Percentiles rank a stretch among this genome's conserved stretches.
phyloP scores from a whole-genome alignment of 2,329 filamentous ascomycete genomes.

The Lojkania enalia region DNA sequence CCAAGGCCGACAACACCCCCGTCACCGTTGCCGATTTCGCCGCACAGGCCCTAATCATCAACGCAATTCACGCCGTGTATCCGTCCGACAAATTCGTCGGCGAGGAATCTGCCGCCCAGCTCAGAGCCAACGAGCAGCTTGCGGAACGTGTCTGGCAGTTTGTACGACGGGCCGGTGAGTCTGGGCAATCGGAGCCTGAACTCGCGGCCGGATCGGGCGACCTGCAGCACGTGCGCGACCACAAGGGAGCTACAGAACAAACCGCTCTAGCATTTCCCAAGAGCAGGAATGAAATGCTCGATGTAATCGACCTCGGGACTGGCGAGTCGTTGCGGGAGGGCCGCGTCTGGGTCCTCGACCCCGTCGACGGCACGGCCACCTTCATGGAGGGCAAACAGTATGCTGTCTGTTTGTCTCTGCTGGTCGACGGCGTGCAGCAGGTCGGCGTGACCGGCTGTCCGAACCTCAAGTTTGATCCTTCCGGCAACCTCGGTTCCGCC shows the following conservation, averaged over 20 bases:
- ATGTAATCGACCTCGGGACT: constrained; percentile 63
- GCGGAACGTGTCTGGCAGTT: constrained; percentile 60
- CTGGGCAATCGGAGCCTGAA: constrained; percentile 27
- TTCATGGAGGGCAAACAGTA: constrained; percentile 66
- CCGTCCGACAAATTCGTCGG: constrained; percentile 63
- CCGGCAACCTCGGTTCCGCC: constrained; percentile 9
- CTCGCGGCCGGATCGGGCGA: constrained; percentile 28
- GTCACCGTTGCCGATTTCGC: constrained; percentile 68
- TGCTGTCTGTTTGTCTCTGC: constrained; percentile 61
- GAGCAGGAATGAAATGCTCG: constrained; percentile 60
- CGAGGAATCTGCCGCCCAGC: constrained; percentile 61
- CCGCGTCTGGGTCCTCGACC: constrained; percentile 64
- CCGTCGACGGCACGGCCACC: constrained; percentile 66
- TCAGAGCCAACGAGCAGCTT: constrained; percentile 55
- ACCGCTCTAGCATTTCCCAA: constrained; percentile 38
- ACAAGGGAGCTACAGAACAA: constrained; percentile 1
- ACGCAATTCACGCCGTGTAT: constrained; percentile 57
- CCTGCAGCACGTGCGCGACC: constrained; percentile 23
- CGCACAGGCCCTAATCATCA: constrained; percentile 64
- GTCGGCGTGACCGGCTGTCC: constrained; percentile 65
- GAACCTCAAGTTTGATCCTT: constrained; percentile 52
- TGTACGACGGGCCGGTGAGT: constrained; percentile 42
- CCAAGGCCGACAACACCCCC: constrained; percentile 62
- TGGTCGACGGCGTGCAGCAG: constrained; percentile 60
- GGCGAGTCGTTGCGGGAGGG: constrained; percentile 48